Conservation (phyloP, 768 basidiomycete species). For the Lentinula boryana region DNA sequence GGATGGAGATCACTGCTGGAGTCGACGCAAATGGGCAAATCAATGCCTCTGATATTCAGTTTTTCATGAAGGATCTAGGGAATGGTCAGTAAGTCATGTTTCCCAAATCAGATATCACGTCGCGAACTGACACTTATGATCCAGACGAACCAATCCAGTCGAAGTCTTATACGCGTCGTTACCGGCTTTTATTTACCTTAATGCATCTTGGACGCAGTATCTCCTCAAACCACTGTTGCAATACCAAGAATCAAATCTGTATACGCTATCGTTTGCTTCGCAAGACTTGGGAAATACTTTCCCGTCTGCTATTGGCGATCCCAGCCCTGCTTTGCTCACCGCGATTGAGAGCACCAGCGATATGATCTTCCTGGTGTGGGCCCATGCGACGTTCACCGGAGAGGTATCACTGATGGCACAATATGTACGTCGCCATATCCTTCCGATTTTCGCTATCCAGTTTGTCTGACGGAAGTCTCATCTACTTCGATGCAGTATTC, state of each 20-base stretch:
- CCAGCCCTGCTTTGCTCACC: background rate
- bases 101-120: background rate
- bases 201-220: constrained; percentile 7
- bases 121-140: background rate
- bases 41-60: constrained; percentile 10
- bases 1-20: constrained; percentile 12
- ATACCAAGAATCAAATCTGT: constrained; percentile 13
- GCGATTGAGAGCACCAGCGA: background rate
- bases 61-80: constrained; percentile 13
- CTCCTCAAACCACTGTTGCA: constrained; percentile 14
- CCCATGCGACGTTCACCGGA: constrained; percentile 8
- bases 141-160: constrained; percentile 10
- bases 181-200: constrained; percentile 11
- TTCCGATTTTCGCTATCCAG: background rate
- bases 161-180: constrained; percentile 12
- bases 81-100: constrained; percentile 6
- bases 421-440: constrained; percentile 6
- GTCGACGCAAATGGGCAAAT: background rate
- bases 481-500: background rate
- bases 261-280: constrained; percentile 10
- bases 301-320: background rate
- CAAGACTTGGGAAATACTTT: constrained; percentile 14
- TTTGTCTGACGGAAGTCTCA: too few relatives aligned
- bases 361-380: constrained; percentile 10
- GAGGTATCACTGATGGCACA: constrained; percentile 4